phyloP scores from a whole-genome alignment of 352 stramenopile species.

The Phytophthora tubulina region DNA sequence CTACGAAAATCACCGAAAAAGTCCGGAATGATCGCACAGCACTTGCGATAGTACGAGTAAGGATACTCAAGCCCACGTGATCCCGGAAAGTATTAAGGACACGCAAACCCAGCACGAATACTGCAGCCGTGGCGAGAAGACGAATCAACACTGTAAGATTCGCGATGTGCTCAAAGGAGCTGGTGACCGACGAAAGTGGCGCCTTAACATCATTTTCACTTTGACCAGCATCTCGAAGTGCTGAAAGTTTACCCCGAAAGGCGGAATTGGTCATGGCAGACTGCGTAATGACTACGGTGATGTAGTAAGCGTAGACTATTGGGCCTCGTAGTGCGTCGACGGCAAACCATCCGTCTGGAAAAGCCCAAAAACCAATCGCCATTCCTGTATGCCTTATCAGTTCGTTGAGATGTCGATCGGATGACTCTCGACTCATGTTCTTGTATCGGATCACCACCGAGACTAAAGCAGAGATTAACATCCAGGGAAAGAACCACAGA shows the following conservation, averaged over 20 bases:
- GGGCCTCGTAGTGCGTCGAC: conserved; percentile 53
- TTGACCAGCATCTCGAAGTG: conserved; percentile 16
- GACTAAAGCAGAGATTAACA: conserved; percentile 33
- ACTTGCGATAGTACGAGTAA: conserved; percentile 62
- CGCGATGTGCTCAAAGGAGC: conserved; percentile 45
- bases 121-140: conserved; percentile 40
- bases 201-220: conserved; percentile 9
- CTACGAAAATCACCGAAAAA: conserved; percentile 64
- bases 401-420: conserved; percentile 28
- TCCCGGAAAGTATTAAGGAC: conserved; percentile 61
- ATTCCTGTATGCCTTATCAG: conserved; percentile 22
- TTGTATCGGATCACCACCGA: conserved; percentile 25
- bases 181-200: conserved; percentile 21
- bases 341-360: conserved; percentile 32
- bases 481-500: conserved; percentile 36
- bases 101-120: conserved; percentile 48
- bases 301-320: conserved; percentile 48
- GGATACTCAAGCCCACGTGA: conserved; percentile 62
- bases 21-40: conserved; percentile 56
- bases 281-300: conserved; percentile 39
- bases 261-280: conserved; percentile 15
- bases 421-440: conserved; percentile 21
- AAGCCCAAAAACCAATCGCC: conserved; percentile 46
- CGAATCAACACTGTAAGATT: conserved; percentile 42
- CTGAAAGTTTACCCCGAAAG: conserved; percentile 41